phyloP scores from a whole-genome alignment of 139 green algal species.

The Choricystis sp. region DNA sequence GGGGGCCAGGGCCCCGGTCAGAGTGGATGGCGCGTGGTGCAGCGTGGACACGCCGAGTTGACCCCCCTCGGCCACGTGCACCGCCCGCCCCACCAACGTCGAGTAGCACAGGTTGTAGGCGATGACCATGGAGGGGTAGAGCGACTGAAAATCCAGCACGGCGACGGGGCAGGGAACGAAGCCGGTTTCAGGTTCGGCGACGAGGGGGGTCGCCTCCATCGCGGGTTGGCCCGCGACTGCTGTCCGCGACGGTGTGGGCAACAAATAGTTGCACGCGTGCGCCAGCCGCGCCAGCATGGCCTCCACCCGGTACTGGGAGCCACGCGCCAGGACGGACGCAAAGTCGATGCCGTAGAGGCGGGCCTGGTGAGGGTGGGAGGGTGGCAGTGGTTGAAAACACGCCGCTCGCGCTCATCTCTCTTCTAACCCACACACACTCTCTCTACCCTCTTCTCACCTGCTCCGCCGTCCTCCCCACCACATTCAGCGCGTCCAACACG shows the following conservation, averaged over 20 bases:
- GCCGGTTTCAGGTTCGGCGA: slow-evolving; percentile 83
- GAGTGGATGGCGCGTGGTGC: not conserved
- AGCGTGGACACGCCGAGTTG: not conserved
- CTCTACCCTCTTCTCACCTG: no score
- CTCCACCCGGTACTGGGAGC: slow-evolving; percentile 91
- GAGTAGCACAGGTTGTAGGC: slow-evolving; percentile 98
- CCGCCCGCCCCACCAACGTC: slow-evolving; percentile 59
- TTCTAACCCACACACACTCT: no score
- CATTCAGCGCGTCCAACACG: slow-evolving; percentile 77
- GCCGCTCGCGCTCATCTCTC: no score
- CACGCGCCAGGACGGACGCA: slow-evolving; percentile 52
- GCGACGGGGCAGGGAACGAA: slow-evolving; percentile 71
- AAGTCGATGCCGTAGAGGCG: slow-evolving; percentile 98
- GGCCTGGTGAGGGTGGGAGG: no score
- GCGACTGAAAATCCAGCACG: slow-evolving; percentile 94
- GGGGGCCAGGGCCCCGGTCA: slow-evolving; percentile 8
- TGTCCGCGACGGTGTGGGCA: slow-evolving; percentile 48
- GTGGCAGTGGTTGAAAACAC: no score
- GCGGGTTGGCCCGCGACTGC: slow-evolving; percentile 72
- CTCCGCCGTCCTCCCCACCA: slow-evolving; percentile 73
- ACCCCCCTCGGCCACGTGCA: slow-evolving; percentile 17
- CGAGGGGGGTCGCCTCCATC: slow-evolving; percentile 82
- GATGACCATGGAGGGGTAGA: slow-evolving; percentile 94
- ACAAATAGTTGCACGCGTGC: slow-evolving; percentile 87
- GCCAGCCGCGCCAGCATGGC: slow-evolving; percentile 77